Conservation (phyloP, 176 grass and related monocot genomes). For the Hordeum vulgare region DNA sequence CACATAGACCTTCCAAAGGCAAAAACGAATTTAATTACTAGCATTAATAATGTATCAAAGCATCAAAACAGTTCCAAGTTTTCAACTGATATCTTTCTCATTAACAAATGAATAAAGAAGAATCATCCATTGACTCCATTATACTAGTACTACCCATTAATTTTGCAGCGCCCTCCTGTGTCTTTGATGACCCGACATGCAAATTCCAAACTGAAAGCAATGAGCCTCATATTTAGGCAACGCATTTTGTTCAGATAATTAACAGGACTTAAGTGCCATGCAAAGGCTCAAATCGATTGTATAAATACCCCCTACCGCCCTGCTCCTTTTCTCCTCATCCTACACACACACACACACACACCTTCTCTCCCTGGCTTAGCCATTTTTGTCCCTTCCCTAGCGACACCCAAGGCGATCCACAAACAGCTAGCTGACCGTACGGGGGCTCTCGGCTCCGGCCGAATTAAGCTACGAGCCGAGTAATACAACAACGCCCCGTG, state of each 20-base stretch:
- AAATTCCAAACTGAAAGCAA: background rate
- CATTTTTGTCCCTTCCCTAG: background rate
- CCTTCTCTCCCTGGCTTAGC: background rate
- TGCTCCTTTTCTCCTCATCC: background rate
- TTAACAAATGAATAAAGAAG: background rate
- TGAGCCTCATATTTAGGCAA: background rate
- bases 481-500: slow-evolving; percentile 29
- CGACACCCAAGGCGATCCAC: background rate
- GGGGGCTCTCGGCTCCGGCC: slow-evolving; percentile 6
- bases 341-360: too few relatives aligned
- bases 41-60: background rate
- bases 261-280: background rate
- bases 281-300: background rate
- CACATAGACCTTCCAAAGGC: background rate
- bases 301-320: background rate
- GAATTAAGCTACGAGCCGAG: slow-evolving; percentile 2
- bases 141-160: background rate
- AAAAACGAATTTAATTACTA: background rate
- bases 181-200: background rate
- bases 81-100: background rate
- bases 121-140: background rate
- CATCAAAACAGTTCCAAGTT: background rate
- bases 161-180: background rate
- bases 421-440: background rate
- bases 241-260: background rate